Conservation (phyloP, 139 green algal species). For the Parachlorella kessleri region DNA sequence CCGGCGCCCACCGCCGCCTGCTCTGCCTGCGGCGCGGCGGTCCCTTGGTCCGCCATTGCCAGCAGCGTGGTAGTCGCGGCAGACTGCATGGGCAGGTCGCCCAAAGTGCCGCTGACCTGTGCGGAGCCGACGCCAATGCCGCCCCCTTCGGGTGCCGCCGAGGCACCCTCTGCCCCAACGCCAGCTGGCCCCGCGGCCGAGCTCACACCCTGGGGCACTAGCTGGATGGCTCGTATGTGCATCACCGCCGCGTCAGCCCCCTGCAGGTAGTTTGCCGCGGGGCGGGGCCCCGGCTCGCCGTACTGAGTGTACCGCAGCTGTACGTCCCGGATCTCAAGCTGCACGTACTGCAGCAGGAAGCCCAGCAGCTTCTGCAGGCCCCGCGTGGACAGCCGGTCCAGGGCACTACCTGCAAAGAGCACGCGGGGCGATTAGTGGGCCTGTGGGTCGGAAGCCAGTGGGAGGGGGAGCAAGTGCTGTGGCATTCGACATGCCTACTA, state of each 20-base stretch:
- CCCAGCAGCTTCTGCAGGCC: conserved; percentile 9
- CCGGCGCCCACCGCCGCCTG: neutral
- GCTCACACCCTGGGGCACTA: conserved; percentile 30
- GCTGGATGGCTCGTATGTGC: conserved; percentile 29
- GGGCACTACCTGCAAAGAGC: neutral
- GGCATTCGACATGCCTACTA: neutral
- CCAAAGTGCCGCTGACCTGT: neutral
- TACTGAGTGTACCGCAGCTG: conserved; percentile 40
- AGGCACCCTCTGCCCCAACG: neutral
- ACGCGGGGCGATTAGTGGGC: neutral
- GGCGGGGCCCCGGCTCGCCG: conserved; percentile 50
- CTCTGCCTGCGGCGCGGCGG: neutral
- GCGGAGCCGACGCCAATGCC: neutral
- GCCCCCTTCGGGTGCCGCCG: neutral
- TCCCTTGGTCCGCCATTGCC: neutral
- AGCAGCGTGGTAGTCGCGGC: neutral
- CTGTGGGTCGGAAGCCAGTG: neutral
- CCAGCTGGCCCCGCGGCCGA: neutral
- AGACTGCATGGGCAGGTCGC: too few relatives aligned
- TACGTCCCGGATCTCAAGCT: conserved; percentile 39
- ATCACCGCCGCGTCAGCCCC: conserved; percentile 44
- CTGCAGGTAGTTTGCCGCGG: conserved; percentile 27
- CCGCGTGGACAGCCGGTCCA: neutral
- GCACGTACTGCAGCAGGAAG: conserved; percentile 41
- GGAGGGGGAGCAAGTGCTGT: neutral